Percentiles rank a stretch among this genome's conserved stretches.
Conservation (phyloP, 108 stramenopile species). For the Schizochytrium sp. region DNA sequence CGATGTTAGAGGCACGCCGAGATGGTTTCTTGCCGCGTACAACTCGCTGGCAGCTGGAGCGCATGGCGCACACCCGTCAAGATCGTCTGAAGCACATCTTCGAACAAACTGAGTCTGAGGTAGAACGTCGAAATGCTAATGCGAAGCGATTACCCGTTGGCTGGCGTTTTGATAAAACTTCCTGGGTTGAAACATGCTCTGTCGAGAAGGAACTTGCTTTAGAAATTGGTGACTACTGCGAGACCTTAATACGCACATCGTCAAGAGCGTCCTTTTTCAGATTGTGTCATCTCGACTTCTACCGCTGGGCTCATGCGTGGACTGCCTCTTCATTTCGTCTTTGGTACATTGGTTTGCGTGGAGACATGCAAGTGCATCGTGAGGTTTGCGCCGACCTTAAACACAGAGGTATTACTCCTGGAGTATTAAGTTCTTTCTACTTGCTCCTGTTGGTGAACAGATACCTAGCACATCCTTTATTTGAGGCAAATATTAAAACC, state of each 20-base stretch:
- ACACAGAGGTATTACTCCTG: slow-evolving; percentile 7
- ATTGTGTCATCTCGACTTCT: neutral
- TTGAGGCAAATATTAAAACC: neutral
- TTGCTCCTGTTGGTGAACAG: neutral
- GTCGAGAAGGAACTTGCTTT: slow-evolving; percentile 48
- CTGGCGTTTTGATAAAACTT: slow-evolving; percentile 52
- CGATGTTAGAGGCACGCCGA: slow-evolving; percentile 38
- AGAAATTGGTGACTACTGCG: slow-evolving; percentile 57
- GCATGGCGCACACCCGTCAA: slow-evolving; percentile 11
- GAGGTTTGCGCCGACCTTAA: slow-evolving; percentile 37
- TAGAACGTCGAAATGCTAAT: slow-evolving; percentile 2
- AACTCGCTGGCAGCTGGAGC: slow-evolving; percentile 46
- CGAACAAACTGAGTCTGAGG: slow-evolving; percentile 24
- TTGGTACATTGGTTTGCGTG: slow-evolving; percentile 57
- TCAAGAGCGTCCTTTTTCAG: neutral
- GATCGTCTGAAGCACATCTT: neutral
- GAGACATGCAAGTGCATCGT: slow-evolving; percentile 57
- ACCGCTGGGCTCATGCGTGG: neutral
- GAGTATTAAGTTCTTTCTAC: neutral
- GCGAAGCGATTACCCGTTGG: slow-evolving; percentile 57
- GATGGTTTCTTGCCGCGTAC: slow-evolving; percentile 26
- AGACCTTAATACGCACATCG: neutral
- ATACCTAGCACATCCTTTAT: neutral
- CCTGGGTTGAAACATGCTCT: slow-evolving; percentile 48
- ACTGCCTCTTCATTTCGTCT: neutral